phyloP scores from a whole-genome alignment of 179 eudicot species.

The Spergularia azorica region DNA sequence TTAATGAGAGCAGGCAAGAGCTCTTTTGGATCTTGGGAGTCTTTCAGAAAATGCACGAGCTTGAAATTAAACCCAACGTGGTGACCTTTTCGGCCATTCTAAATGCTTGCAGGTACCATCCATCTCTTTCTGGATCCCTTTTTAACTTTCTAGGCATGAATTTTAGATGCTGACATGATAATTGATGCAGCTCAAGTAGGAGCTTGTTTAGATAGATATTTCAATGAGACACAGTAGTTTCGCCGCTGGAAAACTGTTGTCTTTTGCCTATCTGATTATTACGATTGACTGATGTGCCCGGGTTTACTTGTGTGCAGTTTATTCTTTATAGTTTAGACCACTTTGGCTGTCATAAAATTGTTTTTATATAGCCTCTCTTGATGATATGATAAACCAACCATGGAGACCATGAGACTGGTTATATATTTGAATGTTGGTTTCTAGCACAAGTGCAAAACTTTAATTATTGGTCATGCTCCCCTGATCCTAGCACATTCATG shows the following conservation, averaged over 20 bases:
- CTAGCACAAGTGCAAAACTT: too few species aligned
- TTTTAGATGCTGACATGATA: not conserved
- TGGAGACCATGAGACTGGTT: too few species aligned
- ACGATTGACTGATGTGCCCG: not conserved
- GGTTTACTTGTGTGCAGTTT: not conserved
- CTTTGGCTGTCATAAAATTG: not conserved
- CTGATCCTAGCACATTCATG: too few species aligned
- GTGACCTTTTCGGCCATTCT: constrained; percentile 97
- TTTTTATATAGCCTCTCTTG: not conserved
- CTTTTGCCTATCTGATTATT: too few species aligned
- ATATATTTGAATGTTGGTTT: too few species aligned
- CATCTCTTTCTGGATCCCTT: constrained; percentile 6
- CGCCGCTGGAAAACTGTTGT: too few species aligned
- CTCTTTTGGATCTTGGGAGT: constrained; percentile 72
- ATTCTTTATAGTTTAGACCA: not conserved
- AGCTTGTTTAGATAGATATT: too few species aligned
- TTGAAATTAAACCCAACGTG: constrained; percentile 92
- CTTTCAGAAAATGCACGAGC: constrained; percentile 85
- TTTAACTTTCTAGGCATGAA: not conserved
- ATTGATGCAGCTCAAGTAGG: not conserved
- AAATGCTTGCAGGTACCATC: constrained; percentile 95
- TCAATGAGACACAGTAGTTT: not conserved
- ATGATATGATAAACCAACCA: not conserved
- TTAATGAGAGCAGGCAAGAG: constrained; percentile 50
- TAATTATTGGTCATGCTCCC: too few species aligned